Evolutionary conservation across 305 asterid species (phyloP).

Genomic region (Petunia hybrid): DNA sequence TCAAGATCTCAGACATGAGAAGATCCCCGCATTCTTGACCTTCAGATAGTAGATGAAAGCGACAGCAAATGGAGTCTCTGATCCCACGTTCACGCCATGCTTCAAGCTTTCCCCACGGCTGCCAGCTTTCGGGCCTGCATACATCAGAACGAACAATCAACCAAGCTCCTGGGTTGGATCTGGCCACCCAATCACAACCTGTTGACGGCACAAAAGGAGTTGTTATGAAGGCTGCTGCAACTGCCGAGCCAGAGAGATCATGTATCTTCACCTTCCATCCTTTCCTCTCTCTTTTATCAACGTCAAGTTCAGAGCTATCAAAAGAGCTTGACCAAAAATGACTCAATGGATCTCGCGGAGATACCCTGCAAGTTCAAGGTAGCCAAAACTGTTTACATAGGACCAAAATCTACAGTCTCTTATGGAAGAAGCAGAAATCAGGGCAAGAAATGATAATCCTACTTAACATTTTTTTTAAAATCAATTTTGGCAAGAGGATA

Average conservation of each 20-base stretch:
- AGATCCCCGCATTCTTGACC: slow-evolving; percentile 67
- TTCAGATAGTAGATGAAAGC: slow-evolving; percentile 75
- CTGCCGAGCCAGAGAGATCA: slow-evolving; percentile 87
- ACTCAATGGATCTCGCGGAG: slow-evolving; percentile 73
- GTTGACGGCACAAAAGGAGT: slow-evolving; percentile 90
- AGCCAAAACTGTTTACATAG: background rate
- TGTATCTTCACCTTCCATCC: slow-evolving; percentile 95
- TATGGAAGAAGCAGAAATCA: background rate
- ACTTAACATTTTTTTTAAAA: too few species aligned
- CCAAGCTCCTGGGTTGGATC: slow-evolving; percentile 98
- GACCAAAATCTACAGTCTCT: background rate
- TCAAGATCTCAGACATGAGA: slow-evolving; percentile 69
- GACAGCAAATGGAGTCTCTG: slow-evolving; percentile 69
- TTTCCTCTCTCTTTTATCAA: slow-evolving; percentile 74
- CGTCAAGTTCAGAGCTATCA: slow-evolving; percentile 62
- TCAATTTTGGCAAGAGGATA: slow-evolving; percentile 11
- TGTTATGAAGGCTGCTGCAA: slow-evolving; percentile 85
- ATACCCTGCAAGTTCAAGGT: slow-evolving; percentile 47
- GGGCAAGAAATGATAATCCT: background rate
- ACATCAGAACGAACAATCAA: slow-evolving; percentile 80
- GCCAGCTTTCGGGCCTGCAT: slow-evolving; percentile 81
- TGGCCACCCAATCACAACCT: slow-evolving; percentile 91
- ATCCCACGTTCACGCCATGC: slow-evolving; percentile 81
- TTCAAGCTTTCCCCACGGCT: slow-evolving; percentile 96
- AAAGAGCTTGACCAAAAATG: slow-evolving; percentile 61